These are phyloP conservation scores for Candida ponderosae DNA, from an alignment of 805 yeast genomes.

Conservation along the genomic window DNA sequence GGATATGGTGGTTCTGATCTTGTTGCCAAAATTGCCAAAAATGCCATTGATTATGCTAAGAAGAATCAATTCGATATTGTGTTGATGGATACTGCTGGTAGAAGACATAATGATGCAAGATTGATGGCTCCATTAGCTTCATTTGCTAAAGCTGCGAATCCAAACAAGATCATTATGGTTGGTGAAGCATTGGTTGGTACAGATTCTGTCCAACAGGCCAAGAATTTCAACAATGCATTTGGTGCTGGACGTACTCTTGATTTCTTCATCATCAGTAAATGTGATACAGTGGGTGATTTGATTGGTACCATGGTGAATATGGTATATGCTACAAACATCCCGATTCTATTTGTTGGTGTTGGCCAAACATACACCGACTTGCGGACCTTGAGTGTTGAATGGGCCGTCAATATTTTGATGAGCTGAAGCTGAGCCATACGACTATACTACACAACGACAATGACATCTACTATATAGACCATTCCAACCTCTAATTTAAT, in stretches of 20 bases:
- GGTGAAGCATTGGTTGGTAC: constrained; percentile 98
- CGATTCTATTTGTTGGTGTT: constrained; percentile 90
- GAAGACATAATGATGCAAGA: constrained; percentile 91
- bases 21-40: constrained; percentile 87
- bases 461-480: too few relatives aligned
- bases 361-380: constrained; percentile 96
- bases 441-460: too few relatives aligned
- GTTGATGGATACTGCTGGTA: constrained; percentile 93
- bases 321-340: constrained; percentile 95
- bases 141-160: constrained; percentile 91
- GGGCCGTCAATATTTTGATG: constrained; percentile 86
- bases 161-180: constrained; percentile 96
- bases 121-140: constrained; percentile 93
- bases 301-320: constrained; percentile 95
- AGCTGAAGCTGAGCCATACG: constrained; percentile 32
- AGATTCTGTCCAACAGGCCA: constrained; percentile 92
- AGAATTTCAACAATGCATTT: constrained; percentile 87
- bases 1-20: constrained; percentile 96
- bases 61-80: constrained; percentile 73
- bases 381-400: constrained; percentile 80
- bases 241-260: constrained; percentile 77
- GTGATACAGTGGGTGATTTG: constrained; percentile 96
- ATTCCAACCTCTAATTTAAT: too few relatives aligned
- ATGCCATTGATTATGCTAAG: constrained; percentile 76
- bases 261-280: constrained; percentile 87